A percentile compares a stretch with the other conserved stretches of the same genome.
Conservation (phyloP, 306 rosid species). For the Dicorynia guianensis region DNA sequence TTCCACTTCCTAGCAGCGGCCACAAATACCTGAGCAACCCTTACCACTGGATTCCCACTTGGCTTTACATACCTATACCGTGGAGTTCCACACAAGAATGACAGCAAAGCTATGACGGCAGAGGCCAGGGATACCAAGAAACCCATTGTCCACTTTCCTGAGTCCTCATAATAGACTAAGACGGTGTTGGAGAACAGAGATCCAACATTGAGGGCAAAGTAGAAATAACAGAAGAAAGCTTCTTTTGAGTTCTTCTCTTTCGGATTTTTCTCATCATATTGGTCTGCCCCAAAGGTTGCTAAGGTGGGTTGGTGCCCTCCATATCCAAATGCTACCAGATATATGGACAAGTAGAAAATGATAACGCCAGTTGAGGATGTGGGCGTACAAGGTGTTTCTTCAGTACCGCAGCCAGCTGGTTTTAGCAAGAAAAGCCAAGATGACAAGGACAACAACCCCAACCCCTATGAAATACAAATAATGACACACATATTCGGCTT, state of each 20-base stretch:
- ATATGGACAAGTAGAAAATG: slow-evolving; percentile 66
- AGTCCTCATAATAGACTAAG: slow-evolving; percentile 63
- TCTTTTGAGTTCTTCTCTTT: slow-evolving; percentile 47
- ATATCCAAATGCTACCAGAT: slow-evolving; percentile 70
- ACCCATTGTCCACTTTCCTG: slow-evolving; percentile 69
- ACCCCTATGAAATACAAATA: slow-evolving; percentile 46
- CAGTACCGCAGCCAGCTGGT: slow-evolving; percentile 65
- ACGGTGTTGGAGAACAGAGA: slow-evolving; percentile 70
- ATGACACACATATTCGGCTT: neutral
- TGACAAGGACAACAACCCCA: slow-evolving; percentile 58
- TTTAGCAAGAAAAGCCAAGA: slow-evolving; percentile 63
- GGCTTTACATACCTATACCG: slow-evolving; percentile 57
- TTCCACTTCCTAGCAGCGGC: slow-evolving; percentile 51
- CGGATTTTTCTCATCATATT: slow-evolving; percentile 61
- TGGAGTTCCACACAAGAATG: slow-evolving; percentile 54
- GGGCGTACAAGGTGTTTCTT: slow-evolving; percentile 44
- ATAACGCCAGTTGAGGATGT: slow-evolving; percentile 46
- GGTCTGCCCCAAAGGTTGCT: slow-evolving; percentile 77
- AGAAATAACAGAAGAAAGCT: slow-evolving; percentile 66
- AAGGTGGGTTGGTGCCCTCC: slow-evolving; percentile 80
- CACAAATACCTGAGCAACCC: slow-evolving; percentile 64
- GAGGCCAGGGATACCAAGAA: slow-evolving; percentile 55
- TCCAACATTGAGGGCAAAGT: slow-evolving; percentile 66
- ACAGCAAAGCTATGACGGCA: slow-evolving; percentile 55
- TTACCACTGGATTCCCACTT: slow-evolving; percentile 61